A percentile compares a stretch with the other conserved stretches of the same genome.
phyloP scores from a whole-genome alignment of 495 filamentous ascomycete species.

The Aspergillus olivimuriae region DNA sequence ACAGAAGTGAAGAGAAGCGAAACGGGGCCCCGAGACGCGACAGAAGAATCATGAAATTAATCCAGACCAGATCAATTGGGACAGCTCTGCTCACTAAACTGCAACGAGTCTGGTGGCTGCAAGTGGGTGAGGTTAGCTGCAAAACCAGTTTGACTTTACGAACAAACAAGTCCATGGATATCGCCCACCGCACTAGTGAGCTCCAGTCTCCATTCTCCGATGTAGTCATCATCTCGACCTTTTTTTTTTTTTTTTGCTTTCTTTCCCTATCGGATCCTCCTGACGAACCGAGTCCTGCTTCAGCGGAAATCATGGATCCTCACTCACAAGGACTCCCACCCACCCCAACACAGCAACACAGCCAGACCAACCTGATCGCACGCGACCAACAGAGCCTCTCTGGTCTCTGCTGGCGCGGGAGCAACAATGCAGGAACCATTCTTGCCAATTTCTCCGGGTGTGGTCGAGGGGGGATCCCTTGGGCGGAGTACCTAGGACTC shows the following conservation, averaged over 20 bases:
- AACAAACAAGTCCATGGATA: conserved; percentile 21
- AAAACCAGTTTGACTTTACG: conserved; percentile 14
- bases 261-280: too few relatives aligned
- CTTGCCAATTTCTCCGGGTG: too few relatives aligned
- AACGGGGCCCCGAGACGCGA: neutral
- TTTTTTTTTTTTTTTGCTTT: conserved; percentile 1
- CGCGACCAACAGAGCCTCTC: too few relatives aligned
- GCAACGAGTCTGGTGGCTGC: neutral
- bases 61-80: conserved; percentile 16
- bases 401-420: too few relatives aligned
- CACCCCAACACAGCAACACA: too few relatives aligned
- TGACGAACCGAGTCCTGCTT: too few relatives aligned
- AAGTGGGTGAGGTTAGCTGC: neutral
- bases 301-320: too few relatives aligned
- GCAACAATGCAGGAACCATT: too few relatives aligned
- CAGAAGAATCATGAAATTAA: conserved; percentile 7
- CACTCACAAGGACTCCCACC: too few relatives aligned
- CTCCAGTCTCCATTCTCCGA: conserved; percentile 8
- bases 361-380: too few relatives aligned
- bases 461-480: too few relatives aligned
- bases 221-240: conserved; percentile 9
- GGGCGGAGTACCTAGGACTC: too few relatives aligned
- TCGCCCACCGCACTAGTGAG: conserved; percentile 17
- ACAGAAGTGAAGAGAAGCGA: conserved; percentile 8
- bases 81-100: conserved; percentile 11